phyloP scores from a whole-genome alignment of 805 yeast genomes.

The Metschnikowia kunwiensis region DNA sequence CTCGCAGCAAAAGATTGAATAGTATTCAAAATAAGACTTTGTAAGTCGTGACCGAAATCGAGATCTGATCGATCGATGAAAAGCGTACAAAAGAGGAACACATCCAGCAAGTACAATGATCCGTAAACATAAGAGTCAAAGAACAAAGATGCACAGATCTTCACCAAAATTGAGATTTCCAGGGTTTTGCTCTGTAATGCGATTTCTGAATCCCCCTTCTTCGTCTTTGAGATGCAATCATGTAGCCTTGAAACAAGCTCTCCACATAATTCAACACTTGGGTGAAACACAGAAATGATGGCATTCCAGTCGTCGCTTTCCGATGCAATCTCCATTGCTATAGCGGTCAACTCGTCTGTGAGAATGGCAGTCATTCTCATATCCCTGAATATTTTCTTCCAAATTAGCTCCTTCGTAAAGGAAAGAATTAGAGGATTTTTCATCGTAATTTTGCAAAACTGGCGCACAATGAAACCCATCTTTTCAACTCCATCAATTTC shows the following conservation, averaged over 20 bases:
- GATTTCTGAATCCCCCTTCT: slow-evolving; percentile 38
- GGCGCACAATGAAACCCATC: slow-evolving; percentile 58
- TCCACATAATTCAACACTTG: slow-evolving; percentile 72
- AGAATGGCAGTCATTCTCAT: slow-evolving; percentile 54
- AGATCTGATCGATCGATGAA: slow-evolving; percentile 50
- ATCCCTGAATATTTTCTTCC: slow-evolving; percentile 66
- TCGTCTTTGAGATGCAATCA: slow-evolving; percentile 50
- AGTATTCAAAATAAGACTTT: slow-evolving; percentile 60
- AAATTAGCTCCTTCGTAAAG: slow-evolving; percentile 55
- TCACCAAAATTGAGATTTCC: slow-evolving; percentile 66
- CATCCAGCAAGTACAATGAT: slow-evolving; percentile 66
- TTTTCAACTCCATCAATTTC: slow-evolving; percentile 59
- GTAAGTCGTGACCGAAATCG: slow-evolving; percentile 59
- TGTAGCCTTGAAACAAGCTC: slow-evolving; percentile 57
- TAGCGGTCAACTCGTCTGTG: slow-evolving; percentile 70
- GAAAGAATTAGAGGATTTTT: slow-evolving; percentile 47
- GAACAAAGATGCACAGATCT: slow-evolving; percentile 59
- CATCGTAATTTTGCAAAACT: slow-evolving; percentile 57
- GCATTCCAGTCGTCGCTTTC: slow-evolving; percentile 68
- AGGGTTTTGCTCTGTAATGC: slow-evolving; percentile 54
- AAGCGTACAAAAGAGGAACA: slow-evolving; percentile 63
- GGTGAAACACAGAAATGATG: slow-evolving; percentile 61
- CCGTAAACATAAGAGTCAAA: slow-evolving; percentile 66
- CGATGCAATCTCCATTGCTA: slow-evolving; percentile 74
- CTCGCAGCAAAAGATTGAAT: slow-evolving; percentile 66